Evolutionary conservation across 768 basidiomycete species (phyloP), one percentile per base, ranked within the genome.

Genomic region (Amanita inopinata): DNA sequence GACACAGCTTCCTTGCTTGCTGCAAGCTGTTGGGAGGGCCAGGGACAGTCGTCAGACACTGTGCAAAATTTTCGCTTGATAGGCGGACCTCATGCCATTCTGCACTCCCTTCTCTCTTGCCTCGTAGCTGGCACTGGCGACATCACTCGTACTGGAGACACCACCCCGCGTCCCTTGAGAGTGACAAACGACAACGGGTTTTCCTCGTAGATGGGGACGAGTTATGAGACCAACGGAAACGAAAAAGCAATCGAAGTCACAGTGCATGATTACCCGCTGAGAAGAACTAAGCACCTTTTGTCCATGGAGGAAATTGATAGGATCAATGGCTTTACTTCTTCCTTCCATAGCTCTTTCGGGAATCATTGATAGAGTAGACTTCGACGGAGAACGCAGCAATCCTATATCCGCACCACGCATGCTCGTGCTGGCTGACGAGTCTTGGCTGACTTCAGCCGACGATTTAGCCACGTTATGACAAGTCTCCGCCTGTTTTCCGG

Each of bases 221-320:
- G 70, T 77, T 2, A 87, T 68, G 38, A 93, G 62, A 0, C 91
- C 89, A n/a, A 83, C 94, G 1, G 87, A 81, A 8, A 97, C 93
- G 56, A 99, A 99, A 69, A 97, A 98, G 49, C 83, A 90, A 54
- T 99, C 96, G 50, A 98, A 97, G 58, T 92, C 89, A 51, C 85
- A 88, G 53, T 92, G 89, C 85, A 92, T 87, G 53, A 90, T 83
- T 7, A 86, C 76, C 11, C 72, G 70, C 18, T 44, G 18, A 7
- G 19, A 8, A n/a, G 7, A n/a, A 28, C 2, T 35, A 10, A 30
- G 18, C 18, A 37, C 37, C 25, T 19, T 19, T 27, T 23, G 24
- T 30, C 37, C 34, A 11, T 24, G 14, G 4, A n/a, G 14, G 10
- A 18, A 14, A 11, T 33, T 33, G 7, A 27, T n/a, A 31, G n/a